A percentile compares a stretch with the other conserved stretches of the same genome.
Conservation (phyloP, 129 eudicot species). For the sunflower (Helianthus annuus) region HanXRQr2.0-SUNRISE NC_035433.2:51205225-51205724, state of each 20-base stretch:
- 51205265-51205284: constrained; percentile 98
- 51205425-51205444: constrained; percentile 93
- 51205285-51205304: constrained; percentile 77
- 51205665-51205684: no score
- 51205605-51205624: no score
- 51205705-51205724: no score
- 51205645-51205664: no score
- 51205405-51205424: constrained; percentile 68
- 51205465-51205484: constrained; percentile 61
- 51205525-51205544: no score
- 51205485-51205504: background rate
- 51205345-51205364: background rate
- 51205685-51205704: no score
- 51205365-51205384: background rate
- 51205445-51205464: constrained; percentile 85
- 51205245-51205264: constrained; percentile 91
- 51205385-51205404: constrained; percentile 14
- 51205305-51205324: constrained; percentile 91
- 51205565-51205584: no score
- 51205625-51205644: no score
- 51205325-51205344: background rate
- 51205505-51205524: no score
- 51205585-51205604: no score
- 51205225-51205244: constrained; percentile 97
- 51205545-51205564: no score